Evolutionary conservation across 768 basidiomycete genomes (phyloP).

Genomic region (Glaciozyma antarctica): DNA sequence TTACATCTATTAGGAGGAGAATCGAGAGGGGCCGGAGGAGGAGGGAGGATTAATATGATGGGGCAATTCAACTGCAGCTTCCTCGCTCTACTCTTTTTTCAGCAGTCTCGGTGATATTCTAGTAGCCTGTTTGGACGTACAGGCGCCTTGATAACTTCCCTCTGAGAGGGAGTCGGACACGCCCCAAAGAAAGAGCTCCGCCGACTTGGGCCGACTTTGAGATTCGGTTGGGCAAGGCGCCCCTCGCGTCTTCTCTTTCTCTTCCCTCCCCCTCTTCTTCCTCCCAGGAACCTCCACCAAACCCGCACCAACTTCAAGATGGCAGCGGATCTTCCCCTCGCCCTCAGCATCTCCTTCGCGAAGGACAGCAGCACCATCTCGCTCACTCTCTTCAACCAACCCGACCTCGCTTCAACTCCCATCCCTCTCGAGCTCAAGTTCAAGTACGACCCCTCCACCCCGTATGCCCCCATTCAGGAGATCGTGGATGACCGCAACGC

Average conservation of each 20-base stretch:
- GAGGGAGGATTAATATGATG: too few species aligned
- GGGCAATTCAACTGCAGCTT: too few species aligned
- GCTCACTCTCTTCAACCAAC: conserved; percentile 32
- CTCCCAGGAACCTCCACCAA: background rate
- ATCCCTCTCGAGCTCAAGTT: conserved; percentile 76
- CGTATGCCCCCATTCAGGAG: conserved; percentile 84
- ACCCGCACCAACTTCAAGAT: background rate
- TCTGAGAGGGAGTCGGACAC: too few species aligned
- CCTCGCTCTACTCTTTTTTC: too few species aligned
- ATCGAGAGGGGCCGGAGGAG: too few species aligned
- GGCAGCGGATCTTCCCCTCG: conserved; percentile 26
- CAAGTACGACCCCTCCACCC: conserved; percentile 75
- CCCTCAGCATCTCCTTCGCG: conserved; percentile 31
- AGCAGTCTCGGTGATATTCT: too few species aligned
- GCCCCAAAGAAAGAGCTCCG: too few species aligned
- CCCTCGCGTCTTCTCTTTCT: background rate
- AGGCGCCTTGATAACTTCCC: too few species aligned
- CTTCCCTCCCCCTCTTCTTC: background rate
- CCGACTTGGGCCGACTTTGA: too few species aligned
- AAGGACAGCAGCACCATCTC: conserved; percentile 27
- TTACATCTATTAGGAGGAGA: conserved; percentile 30
- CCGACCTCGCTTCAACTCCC: conserved; percentile 38
- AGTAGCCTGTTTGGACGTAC: too few species aligned
- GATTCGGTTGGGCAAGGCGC: too few species aligned
- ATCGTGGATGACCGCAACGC: conserved; percentile 69